These are phyloP conservation scores for Pestalotiopsis sp. DNA, from an alignment of 2,329 filamentous ascomycete genomes.

Conservation along the genomic window DNA sequence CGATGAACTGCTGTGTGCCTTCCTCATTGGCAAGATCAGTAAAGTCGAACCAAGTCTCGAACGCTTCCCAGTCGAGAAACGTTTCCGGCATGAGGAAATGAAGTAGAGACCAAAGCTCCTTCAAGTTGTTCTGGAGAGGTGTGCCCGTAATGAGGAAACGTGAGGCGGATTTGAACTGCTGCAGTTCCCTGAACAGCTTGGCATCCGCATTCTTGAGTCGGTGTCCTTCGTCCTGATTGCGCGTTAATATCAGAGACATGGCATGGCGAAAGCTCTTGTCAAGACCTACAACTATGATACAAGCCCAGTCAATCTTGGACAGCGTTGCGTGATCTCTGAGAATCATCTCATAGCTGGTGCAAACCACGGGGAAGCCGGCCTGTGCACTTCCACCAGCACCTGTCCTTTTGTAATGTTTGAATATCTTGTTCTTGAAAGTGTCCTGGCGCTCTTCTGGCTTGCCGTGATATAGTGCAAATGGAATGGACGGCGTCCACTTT, in stretches of 20 bases:
- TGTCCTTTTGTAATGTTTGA: slow-evolving; percentile 64
- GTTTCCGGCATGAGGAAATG: slow-evolving; percentile 93
- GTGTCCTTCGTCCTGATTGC: slow-evolving; percentile 81
- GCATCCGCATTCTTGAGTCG: slow-evolving; percentile 97
- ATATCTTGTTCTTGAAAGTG: slow-evolving; percentile 74
- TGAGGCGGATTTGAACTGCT: slow-evolving; percentile 88
- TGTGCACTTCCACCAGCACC: slow-evolving; percentile 48
- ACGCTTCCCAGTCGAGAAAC: slow-evolving; percentile 90
- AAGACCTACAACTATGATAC: slow-evolving; percentile 82
- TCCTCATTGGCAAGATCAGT: slow-evolving; percentile 85
- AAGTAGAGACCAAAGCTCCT: slow-evolving; percentile 91
- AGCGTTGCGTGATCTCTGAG: slow-evolving; percentile 85
- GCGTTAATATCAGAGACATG: neutral
- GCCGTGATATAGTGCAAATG: slow-evolving; percentile 90
- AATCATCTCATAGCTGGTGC: slow-evolving; percentile 95
- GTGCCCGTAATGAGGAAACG: slow-evolving; percentile 93
- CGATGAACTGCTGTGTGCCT: slow-evolving; percentile 76
- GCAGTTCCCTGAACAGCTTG: slow-evolving; percentile 83
- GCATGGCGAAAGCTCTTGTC: neutral
- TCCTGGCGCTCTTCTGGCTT: slow-evolving; percentile 75
- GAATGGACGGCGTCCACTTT: slow-evolving; percentile 86
- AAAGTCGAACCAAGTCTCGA: slow-evolving; percentile 97
- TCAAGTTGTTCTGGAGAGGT: slow-evolving; percentile 91
- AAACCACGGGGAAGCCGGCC: slow-evolving; percentile 82
- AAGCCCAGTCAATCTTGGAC: slow-evolving; percentile 88